Percentiles rank a stretch among this genome's conserved stretches.
Conservation (phyloP, 2,329 filamentous ascomycete species). For the Aspergillus ustus region DNA sequence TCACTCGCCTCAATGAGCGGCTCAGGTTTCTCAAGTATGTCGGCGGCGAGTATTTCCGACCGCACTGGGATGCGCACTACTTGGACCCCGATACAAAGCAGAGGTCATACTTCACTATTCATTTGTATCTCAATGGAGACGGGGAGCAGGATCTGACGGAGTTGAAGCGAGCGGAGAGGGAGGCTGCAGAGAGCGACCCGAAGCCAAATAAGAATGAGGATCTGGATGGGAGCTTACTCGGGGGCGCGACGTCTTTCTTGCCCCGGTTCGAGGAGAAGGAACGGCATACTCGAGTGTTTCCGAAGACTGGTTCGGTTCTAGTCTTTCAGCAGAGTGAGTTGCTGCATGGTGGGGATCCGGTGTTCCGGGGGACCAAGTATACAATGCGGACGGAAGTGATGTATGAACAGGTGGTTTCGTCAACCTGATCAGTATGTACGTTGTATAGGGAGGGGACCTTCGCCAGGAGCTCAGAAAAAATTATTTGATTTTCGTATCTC, state of each 20-base stretch:
- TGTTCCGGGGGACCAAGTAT: constrained; percentile 58
- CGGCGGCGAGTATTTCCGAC: constrained; percentile 72
- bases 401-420: constrained; percentile 40
- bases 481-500: neutral
- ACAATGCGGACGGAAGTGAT: constrained; percentile 62
- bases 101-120: constrained; percentile 58
- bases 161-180: constrained; percentile 28
- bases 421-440: too few species aligned
- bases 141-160: constrained; percentile 41
- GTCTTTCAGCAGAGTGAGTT: constrained; percentile 61
- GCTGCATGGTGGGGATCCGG: constrained; percentile 60
- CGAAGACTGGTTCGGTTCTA: constrained; percentile 57
- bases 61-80: constrained; percentile 72
- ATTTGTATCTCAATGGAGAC: constrained; percentile 59
- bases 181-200: constrained; percentile 20
- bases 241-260: constrained; percentile 61
- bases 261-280: constrained; percentile 37
- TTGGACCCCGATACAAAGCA: constrained; percentile 58
- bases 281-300: constrained; percentile 47
- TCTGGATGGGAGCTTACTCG: constrained; percentile 45
- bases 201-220: constrained; percentile 32
- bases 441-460: too few species aligned
- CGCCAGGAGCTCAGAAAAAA: too few species aligned
- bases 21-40: constrained; percentile 77
- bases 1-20: constrained; percentile 67